phyloP scores from a whole-genome alignment of 192 early-diverging fungal genomes.

The Backusella parvicylindrica region DNA sequence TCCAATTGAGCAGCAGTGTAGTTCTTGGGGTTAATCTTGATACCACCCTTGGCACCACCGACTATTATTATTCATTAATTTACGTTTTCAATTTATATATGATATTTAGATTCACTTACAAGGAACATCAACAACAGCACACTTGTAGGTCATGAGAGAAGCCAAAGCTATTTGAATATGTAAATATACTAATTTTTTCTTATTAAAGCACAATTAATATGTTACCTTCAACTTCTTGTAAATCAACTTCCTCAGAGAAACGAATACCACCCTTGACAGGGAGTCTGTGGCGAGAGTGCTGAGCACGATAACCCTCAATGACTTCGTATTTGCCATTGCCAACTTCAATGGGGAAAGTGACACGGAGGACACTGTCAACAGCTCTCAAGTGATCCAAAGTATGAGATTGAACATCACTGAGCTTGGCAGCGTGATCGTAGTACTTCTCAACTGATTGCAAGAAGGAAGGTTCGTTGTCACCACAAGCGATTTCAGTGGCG shows the following conservation, averaged over 20 bases:
- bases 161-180: conserved; percentile 54
- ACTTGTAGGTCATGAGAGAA: conserved; percentile 84
- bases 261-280: conserved; percentile 84
- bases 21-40: conserved; percentile 76
- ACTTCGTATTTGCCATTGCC: conserved; percentile 61
- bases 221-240: conserved; percentile 73
- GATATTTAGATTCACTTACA: conserved; percentile 47
- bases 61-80: conserved; percentile 12
- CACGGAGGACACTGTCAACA: conserved; percentile 67
- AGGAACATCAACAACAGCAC: conserved; percentile 83
- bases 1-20: conserved; percentile 72
- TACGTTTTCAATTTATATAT: background rate
- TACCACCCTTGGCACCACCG: conserved; percentile 78
- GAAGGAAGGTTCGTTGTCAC: conserved; percentile 65
- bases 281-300: conserved; percentile 79
- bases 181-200: background rate
- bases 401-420: conserved; percentile 54
- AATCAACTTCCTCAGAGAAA: conserved; percentile 72
- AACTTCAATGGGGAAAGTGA: conserved; percentile 76
- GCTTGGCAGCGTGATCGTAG: conserved; percentile 69
- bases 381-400: conserved; percentile 68
- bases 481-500: conserved; percentile 54
- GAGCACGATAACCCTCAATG: conserved; percentile 76
- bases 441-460: conserved; percentile 68
- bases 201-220: background rate